Evolutionary conservation across 495 filamentous ascomycete species (phyloP).

Genomic region (Podospora fimiseda): DNA sequence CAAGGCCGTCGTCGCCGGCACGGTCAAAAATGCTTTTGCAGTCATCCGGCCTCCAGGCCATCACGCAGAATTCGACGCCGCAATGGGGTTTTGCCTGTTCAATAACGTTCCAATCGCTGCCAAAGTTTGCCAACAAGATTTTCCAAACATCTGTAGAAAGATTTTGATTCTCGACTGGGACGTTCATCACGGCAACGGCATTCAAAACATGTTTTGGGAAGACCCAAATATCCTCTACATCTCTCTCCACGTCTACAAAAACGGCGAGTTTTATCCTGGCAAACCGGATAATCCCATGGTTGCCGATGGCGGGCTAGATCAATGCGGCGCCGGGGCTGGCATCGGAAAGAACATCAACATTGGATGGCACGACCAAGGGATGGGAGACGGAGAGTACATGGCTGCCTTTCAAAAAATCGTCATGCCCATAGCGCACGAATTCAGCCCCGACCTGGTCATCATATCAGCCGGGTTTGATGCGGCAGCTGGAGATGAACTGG

Average conservation of each 20-base stretch:
- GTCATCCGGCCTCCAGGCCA: conserved; percentile 93
- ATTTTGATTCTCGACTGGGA: conserved; percentile 94
- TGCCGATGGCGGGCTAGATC: conserved; percentile 64
- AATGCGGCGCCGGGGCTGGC: conserved; percentile 69
- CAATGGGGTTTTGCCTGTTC: conserved; percentile 94
- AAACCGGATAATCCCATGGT: conserved; percentile 51
- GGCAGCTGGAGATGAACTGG: conserved; percentile 84
- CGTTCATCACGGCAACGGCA: conserved; percentile 82
- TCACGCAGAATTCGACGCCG: conserved; percentile 75
- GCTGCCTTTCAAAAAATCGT: conserved; percentile 92
- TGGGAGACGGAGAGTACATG: conserved; percentile 96
- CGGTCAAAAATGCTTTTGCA: conserved; percentile 88
- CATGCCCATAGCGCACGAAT: conserved; percentile 94
- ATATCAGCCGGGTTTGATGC: conserved; percentile 96
- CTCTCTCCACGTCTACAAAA: conserved; percentile 82
- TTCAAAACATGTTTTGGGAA: conserved; percentile 92
- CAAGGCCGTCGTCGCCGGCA: conserved; percentile 68
- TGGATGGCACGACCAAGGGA: conserved; percentile 83
- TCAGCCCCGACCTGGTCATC: conserved; percentile 90
- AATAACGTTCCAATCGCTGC: conserved; percentile 94
- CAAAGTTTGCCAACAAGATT: conserved; percentile 69
- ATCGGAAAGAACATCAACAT: conserved; percentile 91
- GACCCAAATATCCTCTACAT: conserved; percentile 96
- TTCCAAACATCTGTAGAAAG: conserved; percentile 73
- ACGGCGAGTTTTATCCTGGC: conserved; percentile 81